These are phyloP conservation scores for Zopfia rhizophila DNA, from an alignment of 2,329 filamentous ascomycete species.

Conservation along the genomic window DNA sequence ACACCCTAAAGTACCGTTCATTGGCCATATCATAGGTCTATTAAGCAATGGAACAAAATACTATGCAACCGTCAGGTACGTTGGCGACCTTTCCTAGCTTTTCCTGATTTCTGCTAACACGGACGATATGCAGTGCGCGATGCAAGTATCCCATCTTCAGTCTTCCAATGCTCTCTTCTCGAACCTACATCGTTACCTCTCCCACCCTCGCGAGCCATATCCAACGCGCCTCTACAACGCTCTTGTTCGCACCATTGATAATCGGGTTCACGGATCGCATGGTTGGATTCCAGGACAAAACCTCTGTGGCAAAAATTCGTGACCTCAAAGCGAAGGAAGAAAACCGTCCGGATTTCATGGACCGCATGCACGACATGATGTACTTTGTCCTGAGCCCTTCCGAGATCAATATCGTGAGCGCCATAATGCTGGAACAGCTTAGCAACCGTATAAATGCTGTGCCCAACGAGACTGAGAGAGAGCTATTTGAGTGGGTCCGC, in stretches of 20 bases:
- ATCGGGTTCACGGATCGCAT: slow-evolving; percentile 52
- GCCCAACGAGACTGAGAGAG: slow-evolving; percentile 39
- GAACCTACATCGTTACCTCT: slow-evolving; percentile 58
- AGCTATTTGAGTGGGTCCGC: slow-evolving; percentile 54
- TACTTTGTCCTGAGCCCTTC: slow-evolving; percentile 44
- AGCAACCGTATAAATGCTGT: slow-evolving; percentile 31
- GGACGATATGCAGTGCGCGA: slow-evolving; percentile 21
- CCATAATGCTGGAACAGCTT: slow-evolving; percentile 49
- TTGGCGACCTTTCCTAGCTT: background rate
- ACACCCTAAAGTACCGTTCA: slow-evolving; percentile 53
- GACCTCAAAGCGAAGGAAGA: slow-evolving; percentile 37
- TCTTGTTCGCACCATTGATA: slow-evolving; percentile 58
- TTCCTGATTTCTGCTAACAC: background rate
- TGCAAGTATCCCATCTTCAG: slow-evolving; percentile 52
- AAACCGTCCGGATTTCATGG: slow-evolving; percentile 46
- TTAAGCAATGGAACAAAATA: slow-evolving; percentile 49
- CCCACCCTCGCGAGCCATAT: slow-evolving; percentile 53
- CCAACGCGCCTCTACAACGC: slow-evolving; percentile 51
- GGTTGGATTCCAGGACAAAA: slow-evolving; percentile 47
- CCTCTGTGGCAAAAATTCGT: slow-evolving; percentile 39
- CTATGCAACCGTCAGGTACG: slow-evolving; percentile 52
- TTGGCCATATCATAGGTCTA: slow-evolving; percentile 61
- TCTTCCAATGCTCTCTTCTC: slow-evolving; percentile 56
- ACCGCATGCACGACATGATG: slow-evolving; percentile 52
- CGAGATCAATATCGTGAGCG: slow-evolving; percentile 47